Base-by-base conservation (phyloP, 805 yeast species). In the Pichia gijzeniarum region DNA sequence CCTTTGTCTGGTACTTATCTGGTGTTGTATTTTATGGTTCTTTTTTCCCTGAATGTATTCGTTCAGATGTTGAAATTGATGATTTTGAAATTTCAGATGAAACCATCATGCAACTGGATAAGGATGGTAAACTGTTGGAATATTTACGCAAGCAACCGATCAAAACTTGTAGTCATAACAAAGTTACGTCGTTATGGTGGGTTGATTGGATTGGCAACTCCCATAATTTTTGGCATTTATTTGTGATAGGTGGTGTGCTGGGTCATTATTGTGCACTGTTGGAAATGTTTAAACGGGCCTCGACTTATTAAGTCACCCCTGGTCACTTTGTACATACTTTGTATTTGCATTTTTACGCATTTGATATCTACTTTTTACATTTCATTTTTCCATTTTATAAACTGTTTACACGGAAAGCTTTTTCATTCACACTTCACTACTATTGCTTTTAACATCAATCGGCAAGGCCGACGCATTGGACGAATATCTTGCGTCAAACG, bases 221-320 rank as follows among this genome's bases (percentile, higher is more conserved):
- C 32, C 99, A 91, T 63, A 90, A 89, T 57, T 70, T 91, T 27
- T 91, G 99, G 99, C 99, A 91, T 65, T 61, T 88, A 12, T 87
- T 85, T 59, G 99, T 93, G 27, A 75, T 93, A 16, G 72, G 85
- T 21, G 99, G 99, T 2, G 80, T 88, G n/a, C 63, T 85, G 35
- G 95, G 95, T 28, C 98, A 91, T 63, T 93, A 90, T 64, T 70
- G 71, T 45, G 91, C 95, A 13, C 69, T 88, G 33, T 68, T 87
- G 50, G 80, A 77, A 47, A 82, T 90, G 85, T 81, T 81, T 52
- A 70, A 69, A 22, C 51, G 49, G 31, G 55, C 52, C 4, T 39
- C 39, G 21, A 21, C 22, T 22, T 32, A 25, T 17, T 38, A 25
- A 22, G 7, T 41, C 21, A 21, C n/a, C 27, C 35, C 31, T 33